Evolutionary conservation across 805 yeast species (phyloP), one percentile per base, ranked within the genome.

Genomic region (Scheffersomyces stipitis): DNA sequence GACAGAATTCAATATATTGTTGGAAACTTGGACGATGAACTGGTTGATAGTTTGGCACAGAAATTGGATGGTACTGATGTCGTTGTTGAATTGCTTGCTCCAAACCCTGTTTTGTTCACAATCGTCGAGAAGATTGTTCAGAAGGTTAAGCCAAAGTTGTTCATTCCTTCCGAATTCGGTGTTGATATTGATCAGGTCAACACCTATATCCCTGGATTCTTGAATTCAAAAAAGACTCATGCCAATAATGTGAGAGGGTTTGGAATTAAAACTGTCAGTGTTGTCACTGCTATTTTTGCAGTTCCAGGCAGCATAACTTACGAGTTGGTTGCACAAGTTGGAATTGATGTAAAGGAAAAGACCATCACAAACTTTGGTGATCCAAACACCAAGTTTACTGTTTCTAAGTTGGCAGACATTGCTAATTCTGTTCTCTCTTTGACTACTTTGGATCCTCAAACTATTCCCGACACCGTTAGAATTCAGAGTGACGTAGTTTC

Each of bases 121-220:
- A 43, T 60, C 13, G 40, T 71, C 23, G 75, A 72, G 32, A 68
- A 48, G 16, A 36, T 73, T 5, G 70, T 71, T 3, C 51, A 52
- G 6, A 57, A 50, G 18, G 66, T 63, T 33, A 70, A 72, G 44
- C 76, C 78, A 34, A 71, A 73, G 50, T 50, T 77, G 22, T 80
- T 69, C 60, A 71, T 79, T 45, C 83, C 84, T 22, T 73, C 82
- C 2, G 83, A 79, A 48, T 81, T 75, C 46, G 88, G 86, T 26
- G 48, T 64, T 15, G 78, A 77, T 37, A 33, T 69, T 13, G 52
- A 45, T 2, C 59, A 51, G 6, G 53, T 54, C 14, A 46, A 47
- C 3, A 40, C 45, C 15, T 27, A 36, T 15, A 52, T 65, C 16
- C 72, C 78, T 4, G 64, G 62, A 0, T 59, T 73, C 37, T 47